Base-by-base conservation (phyloP, 805 yeast genomes). In the Kodamaea laetipori region DNA sequence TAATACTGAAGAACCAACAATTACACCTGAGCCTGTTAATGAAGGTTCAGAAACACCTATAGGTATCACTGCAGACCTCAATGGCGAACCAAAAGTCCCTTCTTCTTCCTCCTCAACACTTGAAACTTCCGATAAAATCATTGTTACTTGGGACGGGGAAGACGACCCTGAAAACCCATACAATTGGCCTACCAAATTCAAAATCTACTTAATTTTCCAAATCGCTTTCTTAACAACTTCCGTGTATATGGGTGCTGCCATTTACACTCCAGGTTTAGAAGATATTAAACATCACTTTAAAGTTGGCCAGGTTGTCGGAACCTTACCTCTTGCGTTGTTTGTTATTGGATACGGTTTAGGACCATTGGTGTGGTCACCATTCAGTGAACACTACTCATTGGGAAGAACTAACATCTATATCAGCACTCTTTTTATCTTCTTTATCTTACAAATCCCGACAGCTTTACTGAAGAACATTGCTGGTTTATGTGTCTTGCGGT, bases 301-400 rank as follows among this genome's bases (percentile, higher is more conserved):
- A n/a, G 69, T 76, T 4, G 64, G 74, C 11, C 60, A 60, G 24
- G 73, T 69, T 4, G 67, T 68, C 4, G 79, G 80, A 0, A 63
- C 73, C 0, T 61, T 82, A 26, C 80, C 82, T 3, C 64, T 82
- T 51, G 63, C 82, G 0, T 49, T 79, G 31, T 82, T 75, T 49
- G 81, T 81, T 6, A 51, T 80, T 21, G 86, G 85, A 6, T 80
- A 81, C 53, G 86, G 82, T 39, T 39, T 79, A 13, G 84, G 84
- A 1, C 84, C 84, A 2, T 64, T 81, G 66, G 49, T 79, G 1
- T 75, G 79, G 41, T 74, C 83, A 0, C 86, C 86, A 4, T 50
- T 81, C 47, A 74, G 82, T 9, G 86, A 81, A 55, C 69, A 76
- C 37, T 75, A 80, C 2, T 55, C 59, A 3, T 57, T 77, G 37